Conservation (phyloP, 1,284 basidiomycete genomes). For the Ustilago shanxiensis region DNA sequence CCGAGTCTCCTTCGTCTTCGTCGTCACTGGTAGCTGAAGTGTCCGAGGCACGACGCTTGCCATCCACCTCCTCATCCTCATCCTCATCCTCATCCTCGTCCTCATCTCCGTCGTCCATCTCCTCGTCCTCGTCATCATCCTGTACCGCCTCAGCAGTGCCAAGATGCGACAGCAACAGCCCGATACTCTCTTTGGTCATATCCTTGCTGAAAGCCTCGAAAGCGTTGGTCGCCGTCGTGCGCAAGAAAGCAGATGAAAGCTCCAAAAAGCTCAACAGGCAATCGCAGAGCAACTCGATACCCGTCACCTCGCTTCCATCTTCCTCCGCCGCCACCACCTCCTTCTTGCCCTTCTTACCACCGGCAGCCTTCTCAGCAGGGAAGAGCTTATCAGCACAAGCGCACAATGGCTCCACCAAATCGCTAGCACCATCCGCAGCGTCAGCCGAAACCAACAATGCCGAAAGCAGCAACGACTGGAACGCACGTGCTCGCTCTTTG, state of each 20-base stretch:
- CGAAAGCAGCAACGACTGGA: conserved; percentile 56
- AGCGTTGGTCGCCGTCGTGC: conserved; percentile 83
- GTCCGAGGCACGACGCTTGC: conserved; percentile 22
- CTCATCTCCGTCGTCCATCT: conserved; percentile 35
- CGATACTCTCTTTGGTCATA: conserved; percentile 81
- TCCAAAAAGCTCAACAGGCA: conserved; percentile 89
- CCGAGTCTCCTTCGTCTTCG: conserved; percentile 74
- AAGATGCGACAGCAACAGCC: conserved; percentile 77
- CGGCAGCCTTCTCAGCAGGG: conserved; percentile 16
- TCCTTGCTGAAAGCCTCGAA: conserved; percentile 82
- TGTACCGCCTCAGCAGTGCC: conserved; percentile 33
- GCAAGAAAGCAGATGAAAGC: conserved; percentile 83
- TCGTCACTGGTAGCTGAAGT: conserved; percentile 56
- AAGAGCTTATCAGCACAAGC: conserved; percentile 63
- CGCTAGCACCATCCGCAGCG: conserved; percentile 71
- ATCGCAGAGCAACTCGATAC: conserved; percentile 88
- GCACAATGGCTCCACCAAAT: conserved; percentile 63
- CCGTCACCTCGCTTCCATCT: conserved; percentile 73
- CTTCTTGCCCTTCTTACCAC: conserved; percentile 53
- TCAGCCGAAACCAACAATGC: conserved; percentile 70
- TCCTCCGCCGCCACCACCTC: conserved; percentile 68
- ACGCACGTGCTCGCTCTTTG: conserved; percentile 47
- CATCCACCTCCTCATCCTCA: conserved; percentile 69
- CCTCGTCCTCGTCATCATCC: conserved; percentile 36
- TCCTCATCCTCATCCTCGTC: conserved; percentile 42